Evolutionary conservation across 2,329 filamentous ascomycete genomes (phyloP), one percentile per base, ranked within the genome.

Genomic region (Monosporascus sp.): DNA sequence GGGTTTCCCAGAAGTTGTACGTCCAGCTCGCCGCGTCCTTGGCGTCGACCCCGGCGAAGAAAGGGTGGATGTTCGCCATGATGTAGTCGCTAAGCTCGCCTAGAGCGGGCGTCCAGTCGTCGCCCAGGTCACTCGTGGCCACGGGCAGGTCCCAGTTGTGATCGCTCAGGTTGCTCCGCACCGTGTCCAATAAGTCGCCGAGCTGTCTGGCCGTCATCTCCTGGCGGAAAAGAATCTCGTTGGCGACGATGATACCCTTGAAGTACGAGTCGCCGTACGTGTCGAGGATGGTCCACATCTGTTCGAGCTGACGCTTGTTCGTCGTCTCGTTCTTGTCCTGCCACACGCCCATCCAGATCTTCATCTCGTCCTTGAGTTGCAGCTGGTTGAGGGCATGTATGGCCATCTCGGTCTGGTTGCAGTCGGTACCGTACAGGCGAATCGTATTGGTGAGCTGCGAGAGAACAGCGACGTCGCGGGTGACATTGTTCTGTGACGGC

Each of bases 31-130:
- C 86, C 0, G 91, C 90, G 1, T 80, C 69, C 2, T 82, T 75
- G 2, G 85, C 86, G 0, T 80, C 75, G 14, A 90, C 84, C 47
- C 93, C 93, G 0, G 86, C 88, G 67, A 97, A 97, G 79, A 97
- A 97, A 0, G 94, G 93, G 68, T 97, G 94, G 52, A 97, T 90
- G 67, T 97, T 97, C 61, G 90, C 88, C 92, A 97, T 97, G 71
- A 97, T 85, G 64, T 90, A 86, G 70, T 97, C 92, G 43, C 90
- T 88, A 50, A 84, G 78, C 4, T 73, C 62, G 0, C 88, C 88
- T 19, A 97, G 81, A 2, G 78, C 76, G 0, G 78, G 65, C 3
- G 84, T 87, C 93, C 93, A 97, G 64, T 93, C 88, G 64, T 94
- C 87, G 26, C 93, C 93, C 0, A 97, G 79, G 68, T 97, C 93